Percentiles rank a stretch among this genome's conserved stretches.
phyloP scores from a whole-genome alignment of 495 filamentous ascomycete species.

The Letharia lupina region DNA sequence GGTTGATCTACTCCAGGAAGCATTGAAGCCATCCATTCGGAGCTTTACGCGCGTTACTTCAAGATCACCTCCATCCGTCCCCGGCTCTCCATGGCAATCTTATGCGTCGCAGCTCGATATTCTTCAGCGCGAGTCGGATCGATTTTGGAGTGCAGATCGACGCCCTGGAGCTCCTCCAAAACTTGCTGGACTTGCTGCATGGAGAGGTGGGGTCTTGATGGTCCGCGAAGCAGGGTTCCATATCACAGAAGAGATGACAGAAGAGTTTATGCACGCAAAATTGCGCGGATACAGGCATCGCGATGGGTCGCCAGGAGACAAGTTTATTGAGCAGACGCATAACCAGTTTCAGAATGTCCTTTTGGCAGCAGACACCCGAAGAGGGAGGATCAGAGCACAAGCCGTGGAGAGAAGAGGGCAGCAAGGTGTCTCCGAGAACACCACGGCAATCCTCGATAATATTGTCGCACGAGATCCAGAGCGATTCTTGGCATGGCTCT shows the following conservation, averaged over 20 bases:
- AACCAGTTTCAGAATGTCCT: neutral
- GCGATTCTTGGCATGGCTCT: neutral
- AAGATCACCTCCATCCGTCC: neutral
- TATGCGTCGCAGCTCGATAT: neutral
- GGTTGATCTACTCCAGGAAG: neutral
- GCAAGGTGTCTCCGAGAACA: neutral
- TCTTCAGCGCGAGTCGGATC: constrained; percentile 3
- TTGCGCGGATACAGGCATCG: neutral
- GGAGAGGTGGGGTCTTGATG: constrained; percentile 1
- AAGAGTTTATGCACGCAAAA: neutral
- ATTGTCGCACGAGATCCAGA: constrained; percentile 6
- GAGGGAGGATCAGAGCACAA: neutral
- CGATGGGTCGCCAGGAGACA: neutral
- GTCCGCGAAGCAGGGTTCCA: neutral
- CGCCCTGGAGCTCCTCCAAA: constrained; percentile 5
- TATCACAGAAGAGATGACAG: neutral
- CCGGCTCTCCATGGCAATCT: neutral
- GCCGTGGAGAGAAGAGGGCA: neutral
- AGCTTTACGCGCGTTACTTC: neutral
- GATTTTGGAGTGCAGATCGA: neutral
- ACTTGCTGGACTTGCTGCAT: neutral
- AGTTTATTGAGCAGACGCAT: neutral
- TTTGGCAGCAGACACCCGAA: constrained; percentile 2
- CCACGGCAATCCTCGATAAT: neutral
- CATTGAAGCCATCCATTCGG: neutral